Conservation (phyloP, 2,329 filamentous ascomycete species). For the Ophiostoma sp. region DNA sequence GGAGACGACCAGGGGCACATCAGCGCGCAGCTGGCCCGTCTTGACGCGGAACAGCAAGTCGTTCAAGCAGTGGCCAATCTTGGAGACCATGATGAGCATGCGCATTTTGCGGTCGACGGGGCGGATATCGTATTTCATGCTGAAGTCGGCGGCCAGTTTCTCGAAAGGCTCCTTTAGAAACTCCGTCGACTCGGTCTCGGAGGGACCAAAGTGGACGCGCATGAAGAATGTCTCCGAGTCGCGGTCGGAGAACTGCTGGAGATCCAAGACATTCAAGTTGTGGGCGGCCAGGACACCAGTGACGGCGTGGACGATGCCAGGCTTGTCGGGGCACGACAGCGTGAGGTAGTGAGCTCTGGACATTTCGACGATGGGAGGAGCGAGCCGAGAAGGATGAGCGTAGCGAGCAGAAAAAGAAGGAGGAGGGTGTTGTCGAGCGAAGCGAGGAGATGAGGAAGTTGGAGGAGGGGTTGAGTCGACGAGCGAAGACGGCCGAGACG, state of each 20-base stretch:
- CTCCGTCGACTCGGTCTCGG: conserved; percentile 49
- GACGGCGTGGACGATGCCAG: conserved; percentile 82
- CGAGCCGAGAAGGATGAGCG: not conserved
- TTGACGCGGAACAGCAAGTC: conserved; percentile 76
- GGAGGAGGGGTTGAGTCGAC: not conserved
- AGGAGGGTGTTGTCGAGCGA: not conserved
- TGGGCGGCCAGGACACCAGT: conserved; percentile 73
- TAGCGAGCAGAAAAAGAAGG: not conserved
- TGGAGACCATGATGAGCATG: conserved; percentile 85
- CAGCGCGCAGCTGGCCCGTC: conserved; percentile 65
- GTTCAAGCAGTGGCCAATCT: conserved; percentile 73
- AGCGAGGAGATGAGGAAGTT: not conserved
- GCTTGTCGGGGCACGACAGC: conserved; percentile 79
- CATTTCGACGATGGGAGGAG: conserved; percentile 37
- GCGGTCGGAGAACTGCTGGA: conserved; percentile 81
- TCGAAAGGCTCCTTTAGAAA: conserved; percentile 58
- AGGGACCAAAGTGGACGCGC: conserved; percentile 77
- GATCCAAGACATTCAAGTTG: conserved; percentile 77
- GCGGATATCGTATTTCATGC: conserved; percentile 70
- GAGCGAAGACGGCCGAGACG: not conserved
- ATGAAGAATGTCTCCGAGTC: conserved; percentile 79
- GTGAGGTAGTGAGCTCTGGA: conserved; percentile 67
- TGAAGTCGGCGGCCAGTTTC: conserved; percentile 61
- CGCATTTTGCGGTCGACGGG: conserved; percentile 68
- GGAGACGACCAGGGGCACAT: conserved; percentile 75